These are phyloP conservation scores for Apiospora sp. DNA, from an alignment of 2,329 filamentous ascomycete genomes.

Conservation along the genomic window DNA sequence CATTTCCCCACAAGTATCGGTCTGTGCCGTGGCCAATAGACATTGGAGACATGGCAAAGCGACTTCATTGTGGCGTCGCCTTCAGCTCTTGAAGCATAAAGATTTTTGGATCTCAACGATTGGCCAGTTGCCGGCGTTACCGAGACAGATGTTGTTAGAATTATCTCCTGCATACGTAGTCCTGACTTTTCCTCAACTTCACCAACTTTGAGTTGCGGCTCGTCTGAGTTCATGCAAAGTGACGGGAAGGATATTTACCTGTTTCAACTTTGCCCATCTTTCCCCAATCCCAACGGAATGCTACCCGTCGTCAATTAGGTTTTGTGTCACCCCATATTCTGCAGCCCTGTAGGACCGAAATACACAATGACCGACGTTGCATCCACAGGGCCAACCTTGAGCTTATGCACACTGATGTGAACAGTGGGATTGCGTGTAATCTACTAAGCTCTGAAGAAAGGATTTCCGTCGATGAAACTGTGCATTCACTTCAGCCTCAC, in stretches of 20 bases:
- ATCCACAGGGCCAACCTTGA: too few species aligned
- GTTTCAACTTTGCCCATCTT: neutral
- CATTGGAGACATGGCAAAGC: neutral
- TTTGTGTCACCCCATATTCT: neutral
- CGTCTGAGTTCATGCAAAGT: neutral
- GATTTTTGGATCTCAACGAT: neutral
- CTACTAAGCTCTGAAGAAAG: too few species aligned
- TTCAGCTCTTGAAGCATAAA: neutral
- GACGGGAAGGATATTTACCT: neutral
- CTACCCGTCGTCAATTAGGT: neutral
- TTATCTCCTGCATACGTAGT: neutral
- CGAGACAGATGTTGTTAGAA: neutral
- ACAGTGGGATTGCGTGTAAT: neutral
- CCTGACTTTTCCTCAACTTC: neutral
- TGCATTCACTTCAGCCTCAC: neutral
- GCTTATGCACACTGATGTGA: neutral
- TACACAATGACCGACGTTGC: neutral
- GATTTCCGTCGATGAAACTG: neutral
- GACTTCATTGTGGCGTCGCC: neutral
- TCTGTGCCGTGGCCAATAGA: neutral
- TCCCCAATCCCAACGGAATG: neutral
- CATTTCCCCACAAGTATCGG: neutral
- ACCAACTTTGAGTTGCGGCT: neutral
- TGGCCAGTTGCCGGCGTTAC: neutral
- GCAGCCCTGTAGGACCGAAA: neutral